Evolutionary conservation across 164 flowering plant species (phyloP), one percentile per base, ranked within the genome.

Genomic region (Vitis riparia): DNA sequence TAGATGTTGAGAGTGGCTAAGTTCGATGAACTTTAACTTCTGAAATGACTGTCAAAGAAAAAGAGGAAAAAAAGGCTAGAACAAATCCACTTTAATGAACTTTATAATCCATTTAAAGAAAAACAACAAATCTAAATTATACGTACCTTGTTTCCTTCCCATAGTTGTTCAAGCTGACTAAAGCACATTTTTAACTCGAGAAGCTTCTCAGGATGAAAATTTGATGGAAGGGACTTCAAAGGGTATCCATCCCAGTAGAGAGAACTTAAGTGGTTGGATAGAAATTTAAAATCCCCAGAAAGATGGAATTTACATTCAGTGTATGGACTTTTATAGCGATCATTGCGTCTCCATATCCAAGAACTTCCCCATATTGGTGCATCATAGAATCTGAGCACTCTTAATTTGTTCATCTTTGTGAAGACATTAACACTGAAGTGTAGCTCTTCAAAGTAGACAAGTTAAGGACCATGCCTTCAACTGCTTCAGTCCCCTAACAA

Each of bases 221-320:
- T 17, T 11, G 32, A 5, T 6, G 81, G 81, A 59, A 78, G n/a
- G 3, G 53, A 68, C 55, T 67, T 59, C n/a, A 60, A 19, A 29
- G 81, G 73, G 29, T 62, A 76, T 30, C 51, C 51, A 0, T 60
- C 32, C 79, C 82, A 79, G 1, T 69, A 9, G 3, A 79, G 67
- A 29, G 17, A 9, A 11, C 63, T 51, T 15, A 79, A 29, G 48
- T 70, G 30, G 55, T 57, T 47, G 19, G 79, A 23, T 44, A 79
- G 64, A 37, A 14, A 63, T 9, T 55, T 32, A 11, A 59, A 57
- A 5, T 51, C 70, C 5, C 47, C n/a, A 17, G 55, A 51, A 60
- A 48, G 49, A 2, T 44, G 59, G n/a, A 73, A n/a, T 14, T 10
- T 17, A 56, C 2, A 16, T 14, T 17, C 11, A 32, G 44, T 0